Percentiles rank a stretch among this genome's conserved stretches.
Conservation (phyloP, 257 asterid species). For the Perilla frutescens region DNA sequence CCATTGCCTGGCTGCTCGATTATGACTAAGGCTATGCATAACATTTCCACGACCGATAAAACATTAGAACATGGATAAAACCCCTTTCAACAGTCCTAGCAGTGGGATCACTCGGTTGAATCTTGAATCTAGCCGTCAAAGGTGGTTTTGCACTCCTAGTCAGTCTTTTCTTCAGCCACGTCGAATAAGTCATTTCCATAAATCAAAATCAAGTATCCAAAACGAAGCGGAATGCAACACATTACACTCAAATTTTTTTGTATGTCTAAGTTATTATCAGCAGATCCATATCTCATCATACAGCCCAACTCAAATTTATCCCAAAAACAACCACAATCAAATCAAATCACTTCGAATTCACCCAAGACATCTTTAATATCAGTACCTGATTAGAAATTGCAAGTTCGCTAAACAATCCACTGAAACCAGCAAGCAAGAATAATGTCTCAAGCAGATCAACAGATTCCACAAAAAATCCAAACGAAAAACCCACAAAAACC, state of each 20-base stretch:
- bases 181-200: constrained; percentile 3
- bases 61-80: no score
- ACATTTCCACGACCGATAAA: background rate
- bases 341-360: constrained; percentile 13
- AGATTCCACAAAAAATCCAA: constrained; percentile 28
- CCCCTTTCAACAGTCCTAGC: background rate
- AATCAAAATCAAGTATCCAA: background rate
- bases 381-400: background rate
- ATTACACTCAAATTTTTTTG: background rate
- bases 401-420: background rate
- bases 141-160: no score
- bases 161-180: background rate
- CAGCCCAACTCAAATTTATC: background rate
- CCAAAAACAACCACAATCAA: background rate
- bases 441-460: constrained; percentile 31
- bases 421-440: constrained; percentile 21
- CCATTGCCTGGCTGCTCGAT: constrained; percentile 7
- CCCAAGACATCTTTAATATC: background rate
- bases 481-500: background rate
- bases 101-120: background rate
- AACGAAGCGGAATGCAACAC: constrained; percentile 1
- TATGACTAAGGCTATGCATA: background rate
- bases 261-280: background rate
- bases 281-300: constrained; percentile 19
- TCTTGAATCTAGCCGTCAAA: background rate